Percentiles rank a stretch among this genome's conserved stretches.
phyloP scores from a whole-genome alignment of 495 filamentous ascomycete genomes.

The Chlorociboria aeruginascens region DNA sequence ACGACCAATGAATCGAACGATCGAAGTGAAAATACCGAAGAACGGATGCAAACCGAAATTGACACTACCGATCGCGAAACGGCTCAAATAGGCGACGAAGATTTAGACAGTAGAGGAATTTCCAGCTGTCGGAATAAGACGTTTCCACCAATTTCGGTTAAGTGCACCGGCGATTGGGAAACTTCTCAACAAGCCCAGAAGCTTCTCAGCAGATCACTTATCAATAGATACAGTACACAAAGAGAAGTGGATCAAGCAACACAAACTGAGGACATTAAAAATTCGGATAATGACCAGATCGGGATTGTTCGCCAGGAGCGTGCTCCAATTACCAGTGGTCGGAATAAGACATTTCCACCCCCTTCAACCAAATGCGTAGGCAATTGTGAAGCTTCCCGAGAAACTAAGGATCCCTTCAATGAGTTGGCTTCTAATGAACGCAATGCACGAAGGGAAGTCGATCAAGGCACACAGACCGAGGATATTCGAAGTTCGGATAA shows the following conservation, averaged over 20 bases:
- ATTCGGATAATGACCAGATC: too few relatives aligned
- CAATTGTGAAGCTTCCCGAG: not conserved
- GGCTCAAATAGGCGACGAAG: not conserved
- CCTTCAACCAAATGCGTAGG: not conserved
- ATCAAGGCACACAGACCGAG: not conserved
- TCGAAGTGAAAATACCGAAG: not conserved
- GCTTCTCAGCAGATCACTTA: too few relatives aligned
- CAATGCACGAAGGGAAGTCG: too few relatives aligned
- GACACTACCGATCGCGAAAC: not conserved
- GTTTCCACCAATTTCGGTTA: not conserved
- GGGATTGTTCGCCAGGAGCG: not conserved
- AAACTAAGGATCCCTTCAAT: not conserved
- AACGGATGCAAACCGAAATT: not conserved
- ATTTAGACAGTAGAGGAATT: not conserved
- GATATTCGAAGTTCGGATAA: not conserved
- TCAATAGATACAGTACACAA: too few relatives aligned
- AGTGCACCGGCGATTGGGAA: slow-evolving; percentile 3
- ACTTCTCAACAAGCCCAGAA: not conserved
- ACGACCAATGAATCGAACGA: too few relatives aligned
- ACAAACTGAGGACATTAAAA: not conserved
- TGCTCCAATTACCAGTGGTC: not conserved
- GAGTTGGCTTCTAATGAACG: too few relatives aligned
- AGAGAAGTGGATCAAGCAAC: not conserved
- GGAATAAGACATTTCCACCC: slow-evolving; percentile 2
- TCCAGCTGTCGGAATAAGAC: not conserved